These are phyloP conservation scores for Casaregolazyma suthepensis DNA, from an alignment of 1,139 yeast species.

Conservation along the genomic window DNA sequence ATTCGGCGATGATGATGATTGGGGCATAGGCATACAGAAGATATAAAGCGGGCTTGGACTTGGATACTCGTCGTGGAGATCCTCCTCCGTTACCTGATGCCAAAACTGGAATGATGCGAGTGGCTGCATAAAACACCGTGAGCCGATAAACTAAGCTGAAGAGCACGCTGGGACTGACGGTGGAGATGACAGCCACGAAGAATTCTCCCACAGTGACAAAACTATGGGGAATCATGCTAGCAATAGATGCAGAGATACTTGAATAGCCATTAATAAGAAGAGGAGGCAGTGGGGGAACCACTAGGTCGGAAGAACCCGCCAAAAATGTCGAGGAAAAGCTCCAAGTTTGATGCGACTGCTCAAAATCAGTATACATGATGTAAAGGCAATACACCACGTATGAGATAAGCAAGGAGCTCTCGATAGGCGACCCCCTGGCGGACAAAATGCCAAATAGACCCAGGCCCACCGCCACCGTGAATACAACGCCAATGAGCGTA, in stretches of 20 bases:
- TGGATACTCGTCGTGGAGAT: conserved; percentile 28
- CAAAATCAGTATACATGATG: conserved; percentile 80
- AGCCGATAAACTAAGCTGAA: conserved; percentile 79
- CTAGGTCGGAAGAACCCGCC: conserved; percentile 9
- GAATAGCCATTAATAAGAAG: conserved; percentile 34
- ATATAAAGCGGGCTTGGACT: conserved; percentile 33
- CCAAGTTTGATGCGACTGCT: conserved; percentile 22
- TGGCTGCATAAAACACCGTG: conserved; percentile 85
- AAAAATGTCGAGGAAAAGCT: conserved; percentile 5
- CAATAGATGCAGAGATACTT: conserved; percentile 38
- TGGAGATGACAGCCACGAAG: conserved; percentile 59
- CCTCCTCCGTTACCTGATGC: conserved; percentile 1
- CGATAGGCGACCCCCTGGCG: conserved; percentile 81
- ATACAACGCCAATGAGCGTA: conserved; percentile 74
- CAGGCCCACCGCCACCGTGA: conserved; percentile 68
- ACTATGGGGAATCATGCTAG: conserved; percentile 42
- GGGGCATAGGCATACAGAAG: conserved; percentile 85
- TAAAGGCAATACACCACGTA: conserved; percentile 89
- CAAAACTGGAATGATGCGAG: conserved; percentile 72
- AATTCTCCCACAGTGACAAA: conserved; percentile 63
- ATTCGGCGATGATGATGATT: conserved; percentile 86
- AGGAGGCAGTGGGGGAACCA: conserved; percentile 34
- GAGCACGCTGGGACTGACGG: conserved; percentile 75
- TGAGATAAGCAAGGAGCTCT: conserved; percentile 77
- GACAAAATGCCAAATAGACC: conserved; percentile 81